Base-by-base conservation (phyloP, 1,139 yeast genomes). In the Geotrichum restrictum region DNA sequence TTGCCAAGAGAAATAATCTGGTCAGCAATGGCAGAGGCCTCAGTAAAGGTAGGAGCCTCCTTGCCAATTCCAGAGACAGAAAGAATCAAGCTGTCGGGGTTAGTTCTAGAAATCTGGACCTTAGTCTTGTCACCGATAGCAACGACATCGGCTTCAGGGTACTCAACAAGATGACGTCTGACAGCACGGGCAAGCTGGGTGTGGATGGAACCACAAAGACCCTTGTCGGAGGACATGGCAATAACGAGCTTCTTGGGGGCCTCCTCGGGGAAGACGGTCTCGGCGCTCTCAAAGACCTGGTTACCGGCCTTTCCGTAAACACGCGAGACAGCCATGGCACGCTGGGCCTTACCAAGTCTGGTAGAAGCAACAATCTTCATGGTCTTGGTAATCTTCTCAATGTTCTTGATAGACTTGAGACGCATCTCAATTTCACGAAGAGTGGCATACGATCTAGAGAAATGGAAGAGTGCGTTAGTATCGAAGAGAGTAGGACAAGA, bases 361-460 rank as follows among this genome's bases (percentile, higher is more conserved):
- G 98, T 93, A 45, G 98, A 91, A 51, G 98, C 98, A 67, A 93
- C 98, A 75, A 94, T 85, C 80, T 91, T 93, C 98, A 93, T 93
- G 74, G 98, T 93, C 78, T 93, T 93, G 78, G 98, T 93, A 76
- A 93, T 93, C 80, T 93, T 93, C 77, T 93, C 98, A 73, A 93
- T 93, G 81, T 93, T 93, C 80, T 91, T 93, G 73, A 93, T 93
- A 61, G 97, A 88, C 80, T 93, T 93, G 73, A 93, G 84, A 80
- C 98, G 95, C 74, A 81, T 86, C 79, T 93, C 98, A 71, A 93
- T 94, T 76, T 93, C 98, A 79, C 98, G 91, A 72, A 93, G 82
- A 66, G 98, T 93, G 69, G 98, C 98, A 80, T 88, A 91, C 79
- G 83, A 83, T 85, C 96, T 87, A 60, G 24, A n/a, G 14, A 44